Evolutionary conservation across 176 grass and related monocot species (phyloP), one percentile per base, ranked within the genome.

Genomic region (Oryza officinalis): DNA sequence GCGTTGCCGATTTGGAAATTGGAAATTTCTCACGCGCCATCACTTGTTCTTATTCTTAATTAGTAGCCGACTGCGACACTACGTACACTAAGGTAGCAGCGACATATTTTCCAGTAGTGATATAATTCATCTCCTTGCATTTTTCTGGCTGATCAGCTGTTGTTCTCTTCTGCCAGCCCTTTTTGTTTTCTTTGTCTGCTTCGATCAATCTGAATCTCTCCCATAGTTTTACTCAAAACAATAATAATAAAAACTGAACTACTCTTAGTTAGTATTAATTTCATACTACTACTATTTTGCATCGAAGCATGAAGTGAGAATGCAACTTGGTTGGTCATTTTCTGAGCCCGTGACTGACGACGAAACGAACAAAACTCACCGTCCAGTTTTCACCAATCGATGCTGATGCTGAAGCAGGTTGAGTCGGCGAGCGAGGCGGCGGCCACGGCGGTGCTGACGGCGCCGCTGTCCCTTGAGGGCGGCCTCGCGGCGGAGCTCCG

Each of bases 391-490:
- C 20, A 23, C 57, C n/a, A 22, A 33, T 79, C 27, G 40, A 11
- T 41, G 40, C 2, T 41, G 18, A 46, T 41, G 80, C 2, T 41
- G 18, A 46, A 32, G 80, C 84, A 90, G 89, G 80, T 87, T 63
- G 89, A 80, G 22, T 52, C 80, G 10, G 84, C 67, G 13, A 26
- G 74, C 25, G 86, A 87, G 9, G 75, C 12, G 3, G 75, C 79
- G 7, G 26, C 0, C 38, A 27, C 14, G 71, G 74, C 79, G 0
- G 88, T 98, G 67, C 80, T 95, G 35, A 94, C 96, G 13, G 83
- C 85, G 76, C 96, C 96, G 22, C 83, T 99, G 70, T 82, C 96
- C 1, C 86, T 92, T 67, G 87, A 96, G 8, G 96, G 96, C 1
- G 93, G 93, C 6, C 76, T 98, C 26, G 89, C 87, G 27, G 96